Evolutionary conservation across 225 moss, liverwort and hornwort species (phyloP), one percentile per base, ranked within the genome.

Genomic region (Straminergon stramineum): DNA sequence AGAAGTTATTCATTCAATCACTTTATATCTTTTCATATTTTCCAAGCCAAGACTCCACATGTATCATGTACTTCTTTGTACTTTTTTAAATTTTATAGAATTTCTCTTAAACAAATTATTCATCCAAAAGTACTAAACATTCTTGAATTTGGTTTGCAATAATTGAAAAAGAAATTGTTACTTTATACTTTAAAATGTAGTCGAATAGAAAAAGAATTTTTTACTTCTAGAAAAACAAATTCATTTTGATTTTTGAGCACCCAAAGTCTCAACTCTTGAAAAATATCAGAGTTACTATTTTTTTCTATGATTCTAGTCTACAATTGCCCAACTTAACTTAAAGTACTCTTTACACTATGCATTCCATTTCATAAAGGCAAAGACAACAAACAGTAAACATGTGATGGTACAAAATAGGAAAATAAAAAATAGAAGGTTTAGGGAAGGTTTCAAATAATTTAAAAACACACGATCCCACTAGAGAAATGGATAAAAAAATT

Each of bases 181-280:
- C 1, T 45, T 1, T 19, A 10, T 17, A 11, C 2, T 48, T 48
- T 17, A 6, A 17, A 48, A 48, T 48, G 11, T 10, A 17, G 10
- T 18, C 0, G 1, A 31, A 31, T 19, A 6, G 0, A 23, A 39
- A n/a, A 70, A 23, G 13, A 15, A 1, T 5, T 5, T 17, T 74
- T 45, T 6, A 3, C 2, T 30, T 75, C 28, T 30, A 30, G 0
- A 2, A 19, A 11, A 31, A 31, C 0, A 4, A 51, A 75, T 19
- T 19, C 31, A 19, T 11, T 75, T 48, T 51, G 7, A 19, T 18
- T 19, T 75, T 48, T 1, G 18, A 48, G 4, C 9, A 30, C 2
- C 4, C 11, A 48, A 11, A 51, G 12, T 19, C 19, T 75, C 19
- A 19, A 51, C 7, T 31, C 4, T 51, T 51, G 4, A 51, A 31